Evolutionary conservation across 1,284 basidiomycete genomes (phyloP).

Genomic region (Sporisorium graminicola): DNA sequence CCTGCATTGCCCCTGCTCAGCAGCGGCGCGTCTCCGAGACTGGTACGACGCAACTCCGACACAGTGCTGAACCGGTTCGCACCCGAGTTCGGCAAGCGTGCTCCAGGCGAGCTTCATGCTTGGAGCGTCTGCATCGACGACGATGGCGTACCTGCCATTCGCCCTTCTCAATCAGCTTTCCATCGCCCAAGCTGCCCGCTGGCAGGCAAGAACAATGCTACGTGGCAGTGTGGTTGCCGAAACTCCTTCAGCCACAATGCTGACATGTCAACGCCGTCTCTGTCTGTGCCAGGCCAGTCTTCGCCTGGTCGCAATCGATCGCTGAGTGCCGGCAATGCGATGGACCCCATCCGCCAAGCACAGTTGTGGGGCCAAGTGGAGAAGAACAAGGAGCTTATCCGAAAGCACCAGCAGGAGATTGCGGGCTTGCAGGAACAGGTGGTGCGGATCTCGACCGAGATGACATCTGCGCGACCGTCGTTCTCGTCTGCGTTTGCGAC

Average conservation of each 20-base stretch:
- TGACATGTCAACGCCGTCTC: not conserved
- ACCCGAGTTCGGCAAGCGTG: slow-evolving; percentile 25
- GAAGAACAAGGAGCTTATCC: slow-evolving; percentile 34
- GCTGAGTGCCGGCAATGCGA: slow-evolving; percentile 22
- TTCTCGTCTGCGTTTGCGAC: slow-evolving; percentile 15
- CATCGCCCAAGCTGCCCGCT: slow-evolving; percentile 36
- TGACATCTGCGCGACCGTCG: slow-evolving; percentile 30
- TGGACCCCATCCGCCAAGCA: slow-evolving; percentile 29
- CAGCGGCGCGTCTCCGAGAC: slow-evolving; percentile 6
- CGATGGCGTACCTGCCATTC: slow-evolving; percentile 39
- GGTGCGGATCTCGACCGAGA: slow-evolving; percentile 38
- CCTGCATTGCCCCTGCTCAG: slow-evolving; percentile 8
- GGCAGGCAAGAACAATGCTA: slow-evolving; percentile 45
- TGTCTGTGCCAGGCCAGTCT: slow-evolving; percentile 1
- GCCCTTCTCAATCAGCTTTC: slow-evolving; percentile 38
- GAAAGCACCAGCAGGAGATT: slow-evolving; percentile 40
- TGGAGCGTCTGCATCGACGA: slow-evolving; percentile 48
- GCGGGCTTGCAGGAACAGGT: slow-evolving; percentile 39
- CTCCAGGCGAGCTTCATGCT: slow-evolving; percentile 44
- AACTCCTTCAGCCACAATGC: not conserved
- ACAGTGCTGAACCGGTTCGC: slow-evolving; percentile 24
- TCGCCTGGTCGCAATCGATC: slow-evolving; percentile 28
- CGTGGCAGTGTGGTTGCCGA: slow-evolving; percentile 51
- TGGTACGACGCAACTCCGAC: slow-evolving; percentile 40
- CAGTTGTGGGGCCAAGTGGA: slow-evolving; percentile 44